Conservation (phyloP, 2,329 filamentous ascomycete genomes). For the Thelonectria rubi region DNA sequence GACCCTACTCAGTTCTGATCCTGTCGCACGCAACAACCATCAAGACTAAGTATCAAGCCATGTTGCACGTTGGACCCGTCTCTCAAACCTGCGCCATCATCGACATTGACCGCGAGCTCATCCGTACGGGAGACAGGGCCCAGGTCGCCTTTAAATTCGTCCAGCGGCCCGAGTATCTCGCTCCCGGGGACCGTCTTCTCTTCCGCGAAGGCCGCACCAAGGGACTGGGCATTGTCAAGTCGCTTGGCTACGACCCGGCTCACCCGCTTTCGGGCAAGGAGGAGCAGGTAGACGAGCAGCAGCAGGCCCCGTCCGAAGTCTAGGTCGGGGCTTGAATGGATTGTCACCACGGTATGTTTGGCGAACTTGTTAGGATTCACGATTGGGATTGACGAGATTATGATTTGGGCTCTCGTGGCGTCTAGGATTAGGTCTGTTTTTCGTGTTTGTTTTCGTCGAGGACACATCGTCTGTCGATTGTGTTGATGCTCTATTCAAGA, state of each 20-base stretch:
- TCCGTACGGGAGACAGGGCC: conserved; percentile 93
- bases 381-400: conserved; percentile 27
- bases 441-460: neutral
- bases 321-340: conserved; percentile 36
- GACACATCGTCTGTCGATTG: too few relatives aligned
- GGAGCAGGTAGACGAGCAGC: conserved; percentile 30
- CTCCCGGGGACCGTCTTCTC: conserved; percentile 85
- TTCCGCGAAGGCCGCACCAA: conserved; percentile 97
- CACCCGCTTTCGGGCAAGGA: conserved; percentile 52
- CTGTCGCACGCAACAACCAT: conserved; percentile 97
- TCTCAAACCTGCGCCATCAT: conserved; percentile 97
- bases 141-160: conserved; percentile 95
- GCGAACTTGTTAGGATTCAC: conserved; percentile 5
- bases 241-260: conserved; percentile 81
- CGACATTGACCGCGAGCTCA: conserved; percentile 95
- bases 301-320: conserved; percentile 34
- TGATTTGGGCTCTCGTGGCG: conserved; percentile 23
- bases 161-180: conserved; percentile 91
- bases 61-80: conserved; percentile 95
- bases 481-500: neutral
- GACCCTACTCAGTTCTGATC: conserved; percentile 76
- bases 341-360: neutral
- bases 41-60: conserved; percentile 95
- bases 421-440: conserved; percentile 21
- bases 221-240: conserved; percentile 92